Evolutionary conservation across 495 filamentous ascomycete genomes (phyloP), one percentile per base, ranked within the genome.

Genomic region (Talaromyces wortmannii): DNA sequence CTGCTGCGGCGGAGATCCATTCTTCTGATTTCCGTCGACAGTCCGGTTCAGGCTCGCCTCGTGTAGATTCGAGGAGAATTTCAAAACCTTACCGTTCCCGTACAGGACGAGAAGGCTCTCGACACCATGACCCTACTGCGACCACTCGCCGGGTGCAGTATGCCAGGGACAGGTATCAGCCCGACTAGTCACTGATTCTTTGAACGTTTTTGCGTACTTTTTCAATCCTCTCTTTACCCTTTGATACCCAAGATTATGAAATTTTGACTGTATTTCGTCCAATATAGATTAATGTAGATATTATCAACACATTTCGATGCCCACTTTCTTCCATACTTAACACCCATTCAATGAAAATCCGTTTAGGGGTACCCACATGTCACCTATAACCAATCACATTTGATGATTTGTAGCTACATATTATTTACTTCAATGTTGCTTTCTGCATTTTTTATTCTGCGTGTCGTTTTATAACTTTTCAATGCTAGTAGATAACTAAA

Each of bases 161-260:
- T 36, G 65, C 69, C 3, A 55, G 67, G 31, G 69, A 73, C 51
- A 63, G 71, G 54, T 74, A 75, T 57, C 59, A 67, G 11, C 73
- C 74, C 42, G 72, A 76, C 23, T 23, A 23, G 23, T 23, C 23
- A 23, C 4, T 23, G 23, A 23, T 23, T 23, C 23, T 23, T 23
- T 2, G 23, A 23, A 23, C 23, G 4, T 23, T 23, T 23, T n/a
- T n/a, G n/a, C 23, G 23, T 4, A 23, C 23, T 4, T 23, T 23
- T 23, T 23, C 4, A 23, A 4, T 4, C 4, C 4, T 23, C 23
- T 23, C 23, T 23, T 23, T 4, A n/a, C 23, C 4, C 23, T 23
- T 23, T 23, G 23, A 23, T 23, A 23, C 23, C 23, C 23, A 23
- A 4, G 23, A 23, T 23, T 23, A 23, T 23, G 23, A 23, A 23